A percentile compares a stretch with the other conserved stretches of the same genome.
phyloP scores from a whole-genome alignment of 331 rosid genomes.

The Ulmus americana region DNA sequence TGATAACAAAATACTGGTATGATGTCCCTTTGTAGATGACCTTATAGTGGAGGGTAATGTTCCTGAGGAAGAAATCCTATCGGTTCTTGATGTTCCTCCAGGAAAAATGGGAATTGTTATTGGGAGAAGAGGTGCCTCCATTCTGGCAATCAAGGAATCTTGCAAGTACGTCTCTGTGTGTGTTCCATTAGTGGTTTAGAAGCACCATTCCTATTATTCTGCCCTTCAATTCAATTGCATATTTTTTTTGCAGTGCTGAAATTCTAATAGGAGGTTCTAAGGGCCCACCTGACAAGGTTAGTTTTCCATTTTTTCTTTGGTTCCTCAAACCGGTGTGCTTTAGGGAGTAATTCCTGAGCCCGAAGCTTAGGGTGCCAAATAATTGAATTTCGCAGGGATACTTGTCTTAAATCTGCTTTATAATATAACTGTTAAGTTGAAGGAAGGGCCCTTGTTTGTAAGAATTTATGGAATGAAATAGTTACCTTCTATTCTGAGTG shows the following conservation, averaged over 20 bases:
- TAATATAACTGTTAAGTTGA: too few species aligned
- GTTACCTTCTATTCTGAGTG: not conserved
- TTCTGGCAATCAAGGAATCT: constrained; percentile 65
- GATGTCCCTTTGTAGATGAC: constrained; percentile 35
- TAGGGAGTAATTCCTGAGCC: too few species aligned
- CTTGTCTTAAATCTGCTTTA: too few species aligned
- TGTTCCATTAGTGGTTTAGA: not conserved
- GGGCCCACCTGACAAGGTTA: constrained; percentile 95
- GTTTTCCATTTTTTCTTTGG: constrained; percentile 13
- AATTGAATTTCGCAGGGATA: too few species aligned
- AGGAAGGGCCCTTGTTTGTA: too few species aligned
- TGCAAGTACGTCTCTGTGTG: constrained; percentile 51
- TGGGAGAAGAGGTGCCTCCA: constrained; percentile 75
- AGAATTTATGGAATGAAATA: too few species aligned
- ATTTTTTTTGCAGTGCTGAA: constrained; percentile 63
- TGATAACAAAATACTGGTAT: constrained; percentile 16
- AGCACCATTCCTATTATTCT: not conserved
- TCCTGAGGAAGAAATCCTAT: constrained; percentile 82
- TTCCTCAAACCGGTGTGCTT: too few species aligned
- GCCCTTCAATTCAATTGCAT: not conserved
- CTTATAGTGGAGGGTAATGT: constrained; percentile 47
- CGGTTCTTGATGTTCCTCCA: constrained; percentile 73
- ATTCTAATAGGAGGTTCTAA: constrained; percentile 71
- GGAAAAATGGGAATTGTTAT: constrained; percentile 90
- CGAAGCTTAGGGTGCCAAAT: too few species aligned